Percentiles rank a stretch among this genome's conserved stretches.
Evolutionary conservation across 116 monocot species (phyloP).

Genomic region (Iris pallida): DNA sequence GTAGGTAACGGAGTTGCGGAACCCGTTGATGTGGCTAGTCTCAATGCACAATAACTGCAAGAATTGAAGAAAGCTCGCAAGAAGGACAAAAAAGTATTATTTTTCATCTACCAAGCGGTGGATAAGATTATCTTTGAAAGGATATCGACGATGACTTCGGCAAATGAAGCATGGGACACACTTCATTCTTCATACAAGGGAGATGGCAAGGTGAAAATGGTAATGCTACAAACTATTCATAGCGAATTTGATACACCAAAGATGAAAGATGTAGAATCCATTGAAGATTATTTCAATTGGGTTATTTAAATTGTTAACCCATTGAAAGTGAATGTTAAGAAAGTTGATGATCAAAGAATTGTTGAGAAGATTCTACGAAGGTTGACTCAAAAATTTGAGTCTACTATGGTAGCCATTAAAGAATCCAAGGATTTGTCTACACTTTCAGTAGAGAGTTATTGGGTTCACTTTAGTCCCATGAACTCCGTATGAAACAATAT

Average conservation of each 20-base stretch:
- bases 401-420: conserved; percentile 6
- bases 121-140: conserved; percentile 11
- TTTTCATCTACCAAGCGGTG: conserved; percentile 8
- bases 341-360: conserved; percentile 3
- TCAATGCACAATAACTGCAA: background rate
- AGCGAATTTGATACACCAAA: conserved; percentile 8
- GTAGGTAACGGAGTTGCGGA: no score
- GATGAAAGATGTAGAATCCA: conserved; percentile 2
- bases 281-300: conserved; percentile 9
- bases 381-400: conserved; percentile 5
- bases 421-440: conserved; percentile 9
- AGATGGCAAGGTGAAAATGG: conserved; percentile 13
- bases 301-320: conserved; percentile 7
- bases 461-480: conserved; percentile 6
- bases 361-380: conserved; percentile 11
- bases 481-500: conserved; percentile 8
- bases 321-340: conserved; percentile 10
- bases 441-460: conserved; percentile 5
- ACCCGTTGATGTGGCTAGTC: no score
- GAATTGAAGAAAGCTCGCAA: conserved; percentile 1
- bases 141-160: background rate
- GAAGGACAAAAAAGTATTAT: conserved; percentile 11
- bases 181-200: no score
- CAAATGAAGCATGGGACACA: conserved; percentile 7
- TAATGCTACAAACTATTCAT: background rate